Evolutionary conservation across 2,329 filamentous ascomycete species (phyloP).

Genomic region (Curvularia hawaiiensis): DNA sequence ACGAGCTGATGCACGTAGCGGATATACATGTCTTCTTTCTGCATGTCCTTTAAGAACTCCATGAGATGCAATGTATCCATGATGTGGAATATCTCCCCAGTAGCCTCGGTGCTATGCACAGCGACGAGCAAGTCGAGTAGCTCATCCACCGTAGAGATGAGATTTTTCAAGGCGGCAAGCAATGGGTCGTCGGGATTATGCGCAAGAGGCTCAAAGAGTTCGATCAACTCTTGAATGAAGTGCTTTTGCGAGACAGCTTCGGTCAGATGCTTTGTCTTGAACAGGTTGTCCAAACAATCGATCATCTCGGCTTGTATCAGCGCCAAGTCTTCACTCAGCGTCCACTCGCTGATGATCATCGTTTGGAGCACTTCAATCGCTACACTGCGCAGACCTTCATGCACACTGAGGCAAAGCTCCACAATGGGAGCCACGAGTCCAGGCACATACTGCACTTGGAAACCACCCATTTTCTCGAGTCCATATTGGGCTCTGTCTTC

Average conservation of each 20-base stretch:
- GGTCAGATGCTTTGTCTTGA: slow-evolving; percentile 85
- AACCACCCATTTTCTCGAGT: slow-evolving; percentile 85
- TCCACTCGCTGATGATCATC: slow-evolving; percentile 99
- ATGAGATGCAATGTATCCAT: slow-evolving; percentile 89
- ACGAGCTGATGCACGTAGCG: slow-evolving; percentile 94
- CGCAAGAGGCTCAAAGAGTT: slow-evolving; percentile 75
- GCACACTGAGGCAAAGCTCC: slow-evolving; percentile 91
- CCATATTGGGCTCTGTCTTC: slow-evolving; percentile 82
- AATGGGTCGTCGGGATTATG: slow-evolving; percentile 72
- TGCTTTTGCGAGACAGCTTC: slow-evolving; percentile 91
- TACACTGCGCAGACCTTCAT: slow-evolving; percentile 86
- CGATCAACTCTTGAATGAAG: slow-evolving; percentile 84
- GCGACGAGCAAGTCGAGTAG: slow-evolving; percentile 89
- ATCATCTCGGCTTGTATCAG: slow-evolving; percentile 97
- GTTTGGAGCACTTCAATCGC: slow-evolving; percentile 93
- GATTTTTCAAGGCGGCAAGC: slow-evolving; percentile 74
- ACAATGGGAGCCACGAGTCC: slow-evolving; percentile 89
- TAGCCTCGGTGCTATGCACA: slow-evolving; percentile 77
- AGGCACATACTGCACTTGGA: slow-evolving; percentile 98
- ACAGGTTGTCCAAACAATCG: slow-evolving; percentile 86
- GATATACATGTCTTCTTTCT: slow-evolving; percentile 95
- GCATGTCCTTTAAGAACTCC: slow-evolving; percentile 96
- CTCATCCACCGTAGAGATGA: slow-evolving; percentile 86
- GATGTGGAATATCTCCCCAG: slow-evolving; percentile 77
- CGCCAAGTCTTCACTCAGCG: slow-evolving; percentile 86